Evolutionary conservation across 2,329 filamentous ascomycete species (phyloP).

Genomic region (Aureobasidium pullulans): DNA sequence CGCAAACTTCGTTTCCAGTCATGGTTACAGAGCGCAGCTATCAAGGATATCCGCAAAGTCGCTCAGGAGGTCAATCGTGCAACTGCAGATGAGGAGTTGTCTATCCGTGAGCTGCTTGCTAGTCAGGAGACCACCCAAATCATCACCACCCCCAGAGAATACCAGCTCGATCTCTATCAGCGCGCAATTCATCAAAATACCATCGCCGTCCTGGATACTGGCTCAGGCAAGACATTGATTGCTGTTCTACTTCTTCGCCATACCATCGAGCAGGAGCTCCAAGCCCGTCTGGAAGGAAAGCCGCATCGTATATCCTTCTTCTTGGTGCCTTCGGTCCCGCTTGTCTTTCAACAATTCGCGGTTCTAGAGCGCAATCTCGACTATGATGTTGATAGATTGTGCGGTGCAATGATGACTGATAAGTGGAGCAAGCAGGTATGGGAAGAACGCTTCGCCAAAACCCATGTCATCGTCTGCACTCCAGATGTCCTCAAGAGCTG

Average conservation of each 20-base stretch:
- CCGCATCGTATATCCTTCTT: slow-evolving; percentile 71
- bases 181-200: slow-evolving; percentile 76
- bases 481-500: slow-evolving; percentile 78
- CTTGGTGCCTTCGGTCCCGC: slow-evolving; percentile 74
- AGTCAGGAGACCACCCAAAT: slow-evolving; percentile 49
- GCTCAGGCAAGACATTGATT: slow-evolving; percentile 94
- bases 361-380: slow-evolving; percentile 77
- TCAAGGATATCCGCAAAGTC: slow-evolving; percentile 34
- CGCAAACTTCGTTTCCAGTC: slow-evolving; percentile 37
- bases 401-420: slow-evolving; percentile 59
- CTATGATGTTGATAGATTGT: slow-evolving; percentile 65
- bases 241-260: slow-evolving; percentile 77
- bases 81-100: slow-evolving; percentile 42
- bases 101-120: slow-evolving; percentile 46
- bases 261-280: slow-evolving; percentile 68
- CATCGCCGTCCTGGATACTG: slow-evolving; percentile 91
- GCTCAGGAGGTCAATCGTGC: slow-evolving; percentile 28
- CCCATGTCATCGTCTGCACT: slow-evolving; percentile 87
- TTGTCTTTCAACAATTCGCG: slow-evolving; percentile 82
- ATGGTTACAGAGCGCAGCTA: slow-evolving; percentile 38
- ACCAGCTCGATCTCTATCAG: slow-evolving; percentile 88
- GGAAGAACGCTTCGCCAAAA: slow-evolving; percentile 50
- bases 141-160: slow-evolving; percentile 75
- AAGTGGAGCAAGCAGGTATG: slow-evolving; percentile 56
- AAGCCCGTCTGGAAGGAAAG: slow-evolving; percentile 55